Evolutionary conservation across 2,329 filamentous ascomycete genomes (phyloP).

Genomic region (Phialophora chinensis): DNA sequence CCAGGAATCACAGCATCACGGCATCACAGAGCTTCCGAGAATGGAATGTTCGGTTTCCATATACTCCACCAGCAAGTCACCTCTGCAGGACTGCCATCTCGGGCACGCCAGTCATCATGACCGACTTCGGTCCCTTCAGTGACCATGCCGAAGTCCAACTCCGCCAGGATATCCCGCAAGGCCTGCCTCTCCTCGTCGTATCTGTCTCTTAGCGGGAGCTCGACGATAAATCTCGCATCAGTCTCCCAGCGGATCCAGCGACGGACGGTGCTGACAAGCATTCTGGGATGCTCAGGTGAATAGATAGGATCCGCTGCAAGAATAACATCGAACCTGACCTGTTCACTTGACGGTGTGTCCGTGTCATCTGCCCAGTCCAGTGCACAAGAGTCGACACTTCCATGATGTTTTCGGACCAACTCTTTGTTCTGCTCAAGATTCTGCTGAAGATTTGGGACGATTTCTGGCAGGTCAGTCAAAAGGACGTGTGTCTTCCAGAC

Average conservation of each 20-base stretch:
- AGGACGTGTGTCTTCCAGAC: constrained; percentile 70
- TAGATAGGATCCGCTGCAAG: constrained; percentile 88
- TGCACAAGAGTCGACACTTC: constrained; percentile 58
- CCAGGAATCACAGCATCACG: neutral
- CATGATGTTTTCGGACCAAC: constrained; percentile 61
- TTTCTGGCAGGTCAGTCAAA: constrained; percentile 83
- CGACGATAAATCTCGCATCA: constrained; percentile 72
- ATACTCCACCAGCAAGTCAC: constrained; percentile 57
- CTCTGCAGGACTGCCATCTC: constrained; percentile 49
- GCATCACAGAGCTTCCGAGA: neutral
- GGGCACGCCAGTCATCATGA: constrained; percentile 56
- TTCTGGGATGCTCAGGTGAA: constrained; percentile 76
- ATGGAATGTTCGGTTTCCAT: constrained; percentile 42
- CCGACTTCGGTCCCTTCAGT: constrained; percentile 57
- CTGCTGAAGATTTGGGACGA: constrained; percentile 77
- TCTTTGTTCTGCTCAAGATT: constrained; percentile 72
- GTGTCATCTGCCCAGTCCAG: constrained; percentile 70
- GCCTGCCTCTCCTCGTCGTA: constrained; percentile 67
- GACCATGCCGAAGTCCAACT: constrained; percentile 56
- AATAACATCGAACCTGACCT: constrained; percentile 65
- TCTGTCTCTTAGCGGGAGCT: constrained; percentile 78
- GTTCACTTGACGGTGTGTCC: constrained; percentile 40
- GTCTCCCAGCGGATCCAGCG: constrained; percentile 66
- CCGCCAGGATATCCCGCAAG: constrained; percentile 67
- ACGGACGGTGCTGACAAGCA: constrained; percentile 73